Evolutionary conservation across 2,329 filamentous ascomycete genomes (phyloP).

Genomic region (Neurospora sp.): DNA sequence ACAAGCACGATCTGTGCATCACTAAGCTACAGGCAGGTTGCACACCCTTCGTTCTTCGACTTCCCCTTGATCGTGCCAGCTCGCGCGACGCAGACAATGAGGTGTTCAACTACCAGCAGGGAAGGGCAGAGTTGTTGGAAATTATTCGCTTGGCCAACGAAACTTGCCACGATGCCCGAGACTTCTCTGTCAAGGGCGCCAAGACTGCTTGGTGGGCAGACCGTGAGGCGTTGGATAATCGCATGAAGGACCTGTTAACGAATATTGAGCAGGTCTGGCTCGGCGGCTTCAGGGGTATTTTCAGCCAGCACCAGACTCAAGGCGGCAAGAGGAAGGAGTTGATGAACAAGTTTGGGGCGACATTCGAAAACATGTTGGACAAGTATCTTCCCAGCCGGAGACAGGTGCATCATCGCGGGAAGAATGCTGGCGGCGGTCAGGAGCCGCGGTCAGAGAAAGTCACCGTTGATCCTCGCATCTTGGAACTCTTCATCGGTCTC

Average conservation of each 20-base stretch:
- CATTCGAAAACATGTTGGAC: constrained; percentile 70
- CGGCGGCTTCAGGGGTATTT: constrained; percentile 89
- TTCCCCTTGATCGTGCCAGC: constrained; percentile 76
- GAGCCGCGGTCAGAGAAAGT: constrained; percentile 36
- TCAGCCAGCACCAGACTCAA: constrained; percentile 54
- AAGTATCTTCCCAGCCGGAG: constrained; percentile 78
- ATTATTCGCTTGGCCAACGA: constrained; percentile 76
- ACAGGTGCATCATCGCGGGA: constrained; percentile 39
- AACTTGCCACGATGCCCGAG: constrained; percentile 64
- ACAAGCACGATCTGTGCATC: constrained; percentile 74
- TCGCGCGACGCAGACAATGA: constrained; percentile 70
- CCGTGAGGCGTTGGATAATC: constrained; percentile 67
- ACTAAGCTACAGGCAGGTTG: constrained; percentile 71
- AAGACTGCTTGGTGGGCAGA: constrained; percentile 86
- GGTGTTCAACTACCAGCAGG: constrained; percentile 74
- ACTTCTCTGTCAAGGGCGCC: constrained; percentile 63
- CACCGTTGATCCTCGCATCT: constrained; percentile 49
- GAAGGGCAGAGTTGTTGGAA: constrained; percentile 67
- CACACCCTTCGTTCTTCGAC: constrained; percentile 73
- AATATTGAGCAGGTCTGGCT: constrained; percentile 93
- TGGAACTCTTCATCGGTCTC: constrained; percentile 83
- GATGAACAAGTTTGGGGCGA: constrained; percentile 65
- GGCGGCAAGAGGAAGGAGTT: constrained; percentile 44
- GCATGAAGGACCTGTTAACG: constrained; percentile 66
- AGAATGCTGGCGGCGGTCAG: constrained; percentile 38